Evolutionary conservation across 1,139 yeast species (phyloP).

Genomic region (Sugiyamaella japonica): DNA sequence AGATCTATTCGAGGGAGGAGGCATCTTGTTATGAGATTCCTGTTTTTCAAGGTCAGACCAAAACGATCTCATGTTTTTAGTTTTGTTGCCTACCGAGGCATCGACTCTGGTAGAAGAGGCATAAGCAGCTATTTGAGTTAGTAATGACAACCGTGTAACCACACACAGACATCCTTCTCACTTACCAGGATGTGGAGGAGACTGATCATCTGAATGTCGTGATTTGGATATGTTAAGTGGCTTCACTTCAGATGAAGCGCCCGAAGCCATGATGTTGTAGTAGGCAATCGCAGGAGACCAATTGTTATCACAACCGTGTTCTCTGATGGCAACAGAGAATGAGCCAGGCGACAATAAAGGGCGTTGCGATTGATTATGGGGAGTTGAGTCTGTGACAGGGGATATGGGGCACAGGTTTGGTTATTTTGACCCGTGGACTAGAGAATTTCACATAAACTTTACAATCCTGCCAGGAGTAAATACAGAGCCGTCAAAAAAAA

Average conservation of each 20-base stretch:
- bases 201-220: neutral
- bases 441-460: neutral
- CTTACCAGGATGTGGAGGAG: slow-evolving; percentile 13
- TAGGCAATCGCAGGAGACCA: neutral
- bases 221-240: slow-evolving; percentile 6
- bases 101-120: slow-evolving; percentile 14
- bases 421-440: too few relatives aligned
- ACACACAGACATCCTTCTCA: too few relatives aligned
- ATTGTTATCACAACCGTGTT: neutral
- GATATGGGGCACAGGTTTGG: neutral
- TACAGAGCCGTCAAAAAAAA: too few relatives aligned
- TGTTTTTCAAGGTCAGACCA: slow-evolving; percentile 37
- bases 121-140: slow-evolving; percentile 11
- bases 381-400: neutral
- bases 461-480: neutral
- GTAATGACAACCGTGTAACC: too few relatives aligned
- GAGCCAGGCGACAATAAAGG: neutral
- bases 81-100: slow-evolving; percentile 25
- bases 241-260: slow-evolving; percentile 1
- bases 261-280: neutral
- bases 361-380: neutral
- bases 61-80: slow-evolving; percentile 34
- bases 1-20: slow-evolving; percentile 20
- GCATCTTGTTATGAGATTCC: slow-evolving; percentile 22
- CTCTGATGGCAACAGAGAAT: too few relatives aligned